These are phyloP conservation scores for Colletotrichum echinochloae DNA, from an alignment of 2,329 filamentous ascomycete species.

Conservation along the genomic window DNA sequence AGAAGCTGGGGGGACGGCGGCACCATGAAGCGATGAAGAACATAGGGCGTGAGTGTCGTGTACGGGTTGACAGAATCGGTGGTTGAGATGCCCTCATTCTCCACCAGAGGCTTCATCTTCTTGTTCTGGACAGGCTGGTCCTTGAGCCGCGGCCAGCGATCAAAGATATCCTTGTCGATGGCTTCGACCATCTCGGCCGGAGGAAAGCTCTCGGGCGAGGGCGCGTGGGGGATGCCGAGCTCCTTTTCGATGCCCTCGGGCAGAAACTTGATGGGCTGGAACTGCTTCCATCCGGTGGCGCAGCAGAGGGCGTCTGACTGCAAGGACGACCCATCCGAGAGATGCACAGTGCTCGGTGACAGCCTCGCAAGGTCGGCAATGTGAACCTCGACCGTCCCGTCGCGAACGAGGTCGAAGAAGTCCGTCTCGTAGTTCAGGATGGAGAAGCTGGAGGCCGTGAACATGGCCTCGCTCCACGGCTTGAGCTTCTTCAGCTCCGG, in stretches of 20 bases:
- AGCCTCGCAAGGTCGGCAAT: constrained; percentile 64
- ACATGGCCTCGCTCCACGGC: constrained; percentile 64
- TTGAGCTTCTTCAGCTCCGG: constrained; percentile 65
- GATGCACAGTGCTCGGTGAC: constrained; percentile 58
- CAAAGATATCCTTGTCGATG: constrained; percentile 35
- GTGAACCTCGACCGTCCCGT: constrained; percentile 64
- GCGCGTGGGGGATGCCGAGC: constrained; percentile 61
- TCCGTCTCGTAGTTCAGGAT: constrained; percentile 71
- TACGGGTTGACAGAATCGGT: constrained; percentile 36
- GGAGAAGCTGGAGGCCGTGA: constrained; percentile 65
- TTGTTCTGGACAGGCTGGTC: constrained; percentile 36
- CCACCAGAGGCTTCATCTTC: constrained; percentile 32
- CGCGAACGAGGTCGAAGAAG: constrained; percentile 67
- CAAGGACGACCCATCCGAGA: constrained; percentile 62
- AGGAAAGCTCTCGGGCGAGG: constrained; percentile 27
- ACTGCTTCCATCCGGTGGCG: constrained; percentile 70
- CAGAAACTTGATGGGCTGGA: constrained; percentile 64
- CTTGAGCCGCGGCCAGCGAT: constrained; percentile 30
- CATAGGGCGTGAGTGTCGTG: constrained; percentile 40
- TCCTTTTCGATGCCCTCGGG: constrained; percentile 59
- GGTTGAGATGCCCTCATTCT: constrained; percentile 31
- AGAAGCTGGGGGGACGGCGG: constrained; percentile 42
- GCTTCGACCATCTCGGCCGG: constrained; percentile 23
- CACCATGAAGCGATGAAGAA: constrained; percentile 48
- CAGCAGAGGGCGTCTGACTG: constrained; percentile 65